Percentiles rank a stretch among this genome's conserved stretches.
Conservation (phyloP, 2,329 filamentous ascomycete species). For the Fusarium subglutinans region DNA sequence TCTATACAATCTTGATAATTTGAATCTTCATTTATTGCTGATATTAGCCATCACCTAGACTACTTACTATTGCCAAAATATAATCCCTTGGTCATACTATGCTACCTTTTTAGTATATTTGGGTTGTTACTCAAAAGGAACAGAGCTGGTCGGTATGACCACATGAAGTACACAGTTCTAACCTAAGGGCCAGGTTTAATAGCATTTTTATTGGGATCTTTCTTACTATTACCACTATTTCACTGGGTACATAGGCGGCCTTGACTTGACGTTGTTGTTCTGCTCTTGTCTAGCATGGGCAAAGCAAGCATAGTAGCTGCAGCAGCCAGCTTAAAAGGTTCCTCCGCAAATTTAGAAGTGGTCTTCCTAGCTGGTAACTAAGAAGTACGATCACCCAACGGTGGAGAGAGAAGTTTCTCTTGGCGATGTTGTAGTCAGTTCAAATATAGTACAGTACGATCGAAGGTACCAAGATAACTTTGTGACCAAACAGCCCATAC, state of each 20-base stretch:
- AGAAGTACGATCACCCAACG: too few relatives aligned
- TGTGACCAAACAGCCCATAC: too few relatives aligned
- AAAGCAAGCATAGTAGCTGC: background rate
- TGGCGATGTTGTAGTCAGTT: too few relatives aligned
- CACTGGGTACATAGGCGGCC: background rate
- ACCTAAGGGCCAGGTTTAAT: too few relatives aligned
- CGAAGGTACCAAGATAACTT: too few relatives aligned
- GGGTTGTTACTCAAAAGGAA: background rate
- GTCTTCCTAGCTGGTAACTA: too few relatives aligned
- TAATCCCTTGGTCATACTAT: background rate
- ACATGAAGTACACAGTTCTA: too few relatives aligned
- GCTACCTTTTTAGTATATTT: background rate
- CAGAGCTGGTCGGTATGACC: too few relatives aligned
- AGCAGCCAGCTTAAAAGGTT: background rate
- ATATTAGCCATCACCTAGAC: background rate
- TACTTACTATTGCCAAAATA: background rate
- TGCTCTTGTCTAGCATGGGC: background rate
- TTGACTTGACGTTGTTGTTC: background rate
- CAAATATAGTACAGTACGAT: too few relatives aligned
- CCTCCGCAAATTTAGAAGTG: background rate
- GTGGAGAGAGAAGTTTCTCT: accelerated
- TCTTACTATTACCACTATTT: background rate
- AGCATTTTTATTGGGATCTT: too few relatives aligned
- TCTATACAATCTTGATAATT: background rate
- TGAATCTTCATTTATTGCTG: background rate